Percentiles rank a stretch among this genome's conserved stretches.
Conservation (phyloP, 73 alveolate species). For the Uronychia setigera region DNA sequence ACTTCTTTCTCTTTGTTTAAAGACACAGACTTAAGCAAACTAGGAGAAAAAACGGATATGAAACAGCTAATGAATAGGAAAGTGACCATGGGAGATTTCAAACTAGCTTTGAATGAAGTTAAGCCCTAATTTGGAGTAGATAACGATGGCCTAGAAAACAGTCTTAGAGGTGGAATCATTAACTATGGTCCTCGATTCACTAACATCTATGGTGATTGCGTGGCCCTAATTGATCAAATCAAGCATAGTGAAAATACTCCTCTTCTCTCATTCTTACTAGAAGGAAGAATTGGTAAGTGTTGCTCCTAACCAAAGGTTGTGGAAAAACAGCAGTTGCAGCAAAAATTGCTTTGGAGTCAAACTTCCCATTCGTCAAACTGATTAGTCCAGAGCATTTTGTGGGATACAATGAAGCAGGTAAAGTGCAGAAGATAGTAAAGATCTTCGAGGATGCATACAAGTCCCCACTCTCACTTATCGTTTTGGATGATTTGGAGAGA, state of each 20-base stretch:
- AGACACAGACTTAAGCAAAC: constrained; percentile 54
- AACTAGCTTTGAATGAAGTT: constrained; percentile 91
- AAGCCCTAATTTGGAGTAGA: constrained; percentile 98
- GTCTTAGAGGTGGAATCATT: constrained; percentile 87
- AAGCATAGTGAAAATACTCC: constrained; percentile 84
- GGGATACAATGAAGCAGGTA: constrained; percentile 92
- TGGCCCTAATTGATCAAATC: constrained; percentile 83
- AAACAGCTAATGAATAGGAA: constrained; percentile 73
- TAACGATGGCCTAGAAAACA: constrained; percentile 82
- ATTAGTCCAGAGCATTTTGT: constrained; percentile 98
- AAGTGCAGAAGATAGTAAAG: constrained; percentile 89
- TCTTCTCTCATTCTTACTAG: constrained; percentile 88
- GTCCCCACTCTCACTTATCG: constrained; percentile 92
- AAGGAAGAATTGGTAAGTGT: constrained; percentile 76
- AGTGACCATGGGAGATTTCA: constrained; percentile 91
- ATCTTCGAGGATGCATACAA: constrained; percentile 99
- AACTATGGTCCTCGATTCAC: constrained; percentile 74
- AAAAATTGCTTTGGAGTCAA: constrained; percentile 91
- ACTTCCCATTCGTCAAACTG: constrained; percentile 96
- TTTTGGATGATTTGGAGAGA: constrained; percentile 98
- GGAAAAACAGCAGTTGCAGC: constrained; percentile 99
- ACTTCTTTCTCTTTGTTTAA: constrained; percentile 84
- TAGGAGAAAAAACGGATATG: constrained; percentile 55
- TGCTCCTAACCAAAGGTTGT: constrained; percentile 65
- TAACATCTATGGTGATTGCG: constrained; percentile 61